Conservation (phyloP, 257 asterid species). For the Knoxia roxburghii region DNA sequence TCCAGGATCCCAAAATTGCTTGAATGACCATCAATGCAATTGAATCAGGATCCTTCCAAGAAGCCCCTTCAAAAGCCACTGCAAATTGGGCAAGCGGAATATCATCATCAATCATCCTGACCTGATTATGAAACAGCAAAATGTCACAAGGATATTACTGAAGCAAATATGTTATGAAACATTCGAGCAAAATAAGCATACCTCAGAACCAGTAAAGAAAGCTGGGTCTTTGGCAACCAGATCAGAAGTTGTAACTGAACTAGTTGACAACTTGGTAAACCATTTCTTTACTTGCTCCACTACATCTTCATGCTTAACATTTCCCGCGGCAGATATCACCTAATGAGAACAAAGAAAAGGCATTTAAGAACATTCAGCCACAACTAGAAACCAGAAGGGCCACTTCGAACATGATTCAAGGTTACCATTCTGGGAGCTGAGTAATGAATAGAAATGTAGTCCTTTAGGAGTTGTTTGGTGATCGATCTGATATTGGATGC, state of each 20-base stretch:
- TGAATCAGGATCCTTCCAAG: conserved; percentile 92
- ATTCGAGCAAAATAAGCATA: conserved; percentile 24
- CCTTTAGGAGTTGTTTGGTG: conserved; percentile 41
- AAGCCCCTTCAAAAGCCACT: conserved; percentile 88
- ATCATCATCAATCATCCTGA: conserved; percentile 80
- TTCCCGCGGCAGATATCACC: conserved; percentile 83
- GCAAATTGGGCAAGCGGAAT: conserved; percentile 73
- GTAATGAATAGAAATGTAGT: conserved; percentile 69
- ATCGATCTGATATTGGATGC: conserved; percentile 63
- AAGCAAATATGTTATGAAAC: conserved; percentile 11
- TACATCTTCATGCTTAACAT: conserved; percentile 80
- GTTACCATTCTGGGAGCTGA: conserved; percentile 74
- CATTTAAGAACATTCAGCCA: conserved; percentile 6
- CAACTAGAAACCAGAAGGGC: conserved; percentile 1
- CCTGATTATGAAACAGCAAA: conserved; percentile 29
- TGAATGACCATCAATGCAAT: conserved; percentile 87
- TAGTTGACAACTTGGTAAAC: conserved; percentile 57
- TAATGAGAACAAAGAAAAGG: conserved; percentile 21
- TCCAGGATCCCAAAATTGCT: conserved; percentile 79
- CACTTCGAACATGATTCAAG: conserved; percentile 3
- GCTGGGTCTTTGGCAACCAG: conserved; percentile 71
- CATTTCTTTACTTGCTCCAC: conserved; percentile 62
- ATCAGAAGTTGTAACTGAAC: conserved; percentile 53
- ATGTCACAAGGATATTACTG: not conserved
- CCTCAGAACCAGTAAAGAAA: conserved; percentile 88